Evolutionary conservation across 176 grass and related monocot genomes (phyloP).

Genomic region (Phoenix dactylifera): DNA sequence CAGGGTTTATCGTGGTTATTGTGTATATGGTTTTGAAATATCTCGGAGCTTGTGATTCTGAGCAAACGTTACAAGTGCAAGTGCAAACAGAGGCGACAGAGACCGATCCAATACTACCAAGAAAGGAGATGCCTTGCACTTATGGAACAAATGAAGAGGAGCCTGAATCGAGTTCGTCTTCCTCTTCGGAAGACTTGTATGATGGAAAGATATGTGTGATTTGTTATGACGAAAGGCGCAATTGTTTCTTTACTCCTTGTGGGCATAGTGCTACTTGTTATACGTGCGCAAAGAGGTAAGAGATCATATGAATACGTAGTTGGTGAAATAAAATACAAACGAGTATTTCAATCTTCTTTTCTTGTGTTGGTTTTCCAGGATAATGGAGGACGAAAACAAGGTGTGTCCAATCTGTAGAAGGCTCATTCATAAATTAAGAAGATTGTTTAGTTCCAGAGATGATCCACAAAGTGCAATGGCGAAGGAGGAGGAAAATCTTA

Average conservation of each 20-base stretch:
- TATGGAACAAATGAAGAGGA: slow-evolving; percentile 30
- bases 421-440: slow-evolving; percentile 26
- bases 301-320: too few species aligned
- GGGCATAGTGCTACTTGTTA: slow-evolving; percentile 26
- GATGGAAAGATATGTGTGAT: slow-evolving; percentile 45
- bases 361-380: slow-evolving; percentile 19
- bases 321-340: neutral
- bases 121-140: slow-evolving; percentile 24
- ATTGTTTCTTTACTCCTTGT: slow-evolving; percentile 39
- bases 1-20: slow-evolving; percentile 20
- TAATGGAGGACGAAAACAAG: slow-evolving; percentile 28
- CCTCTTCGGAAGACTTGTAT: slow-evolving; percentile 29
- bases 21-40: slow-evolving; percentile 24
- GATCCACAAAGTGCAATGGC: too few species aligned
- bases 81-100: neutral
- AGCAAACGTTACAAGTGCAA: slow-evolving; percentile 3
- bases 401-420: slow-evolving; percentile 30
- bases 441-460: neutral
- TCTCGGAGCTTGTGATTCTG: slow-evolving; percentile 15
- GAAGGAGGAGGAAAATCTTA: too few species aligned
- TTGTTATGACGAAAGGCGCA: slow-evolving; percentile 27
- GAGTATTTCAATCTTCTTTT: neutral
- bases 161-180: slow-evolving; percentile 19
- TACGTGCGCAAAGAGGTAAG: slow-evolving; percentile 31
- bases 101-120: slow-evolving; percentile 32